These are phyloP conservation scores for Heliamphora pulchella DNA, from an alignment of 179 eudicot species.

Conservation along the genomic window DNA sequence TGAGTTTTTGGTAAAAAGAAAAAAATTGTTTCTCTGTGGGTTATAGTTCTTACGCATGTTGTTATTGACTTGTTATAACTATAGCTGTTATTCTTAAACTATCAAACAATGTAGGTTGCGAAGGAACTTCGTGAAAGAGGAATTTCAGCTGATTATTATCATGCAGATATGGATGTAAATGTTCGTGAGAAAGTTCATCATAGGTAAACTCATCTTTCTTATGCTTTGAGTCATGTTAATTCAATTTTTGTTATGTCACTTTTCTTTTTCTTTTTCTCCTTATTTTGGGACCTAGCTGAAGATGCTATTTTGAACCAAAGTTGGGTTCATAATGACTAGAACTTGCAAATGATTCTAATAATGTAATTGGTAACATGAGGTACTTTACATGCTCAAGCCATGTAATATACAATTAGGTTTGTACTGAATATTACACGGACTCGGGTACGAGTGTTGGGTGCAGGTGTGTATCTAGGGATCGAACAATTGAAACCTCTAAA, in stretches of 20 bases:
- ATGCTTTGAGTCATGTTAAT: not conserved
- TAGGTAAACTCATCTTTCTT: slow-evolving; percentile 36
- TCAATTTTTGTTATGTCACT: not conserved
- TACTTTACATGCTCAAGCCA: not conserved
- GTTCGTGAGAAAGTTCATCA: slow-evolving; percentile 78
- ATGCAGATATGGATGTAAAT: slow-evolving; percentile 91
- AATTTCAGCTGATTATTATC: slow-evolving; percentile 80
- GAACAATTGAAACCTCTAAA: too few species aligned
- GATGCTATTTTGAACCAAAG: not conserved
- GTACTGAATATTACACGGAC: too few species aligned
- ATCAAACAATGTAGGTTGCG: slow-evolving; percentile 53
- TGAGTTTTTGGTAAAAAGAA: not conserved
- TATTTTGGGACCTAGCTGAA: not conserved
- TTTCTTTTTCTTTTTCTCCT: not conserved
- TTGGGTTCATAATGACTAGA: not conserved
- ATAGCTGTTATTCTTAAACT: not conserved
- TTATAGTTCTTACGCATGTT: not conserved
- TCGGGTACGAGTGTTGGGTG: too few species aligned
- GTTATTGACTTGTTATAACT: not conserved
- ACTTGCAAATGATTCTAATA: not conserved
- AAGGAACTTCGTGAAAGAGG: slow-evolving; percentile 77
- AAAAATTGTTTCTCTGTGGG: not conserved
- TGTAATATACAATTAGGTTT: slow-evolving; percentile 41
- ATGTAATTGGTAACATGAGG: not conserved
- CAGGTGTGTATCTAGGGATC: too few species aligned